phyloP scores from a whole-genome alignment of 1,284 basidiomycete species.

The Quambalaria eucalypti region DNA sequence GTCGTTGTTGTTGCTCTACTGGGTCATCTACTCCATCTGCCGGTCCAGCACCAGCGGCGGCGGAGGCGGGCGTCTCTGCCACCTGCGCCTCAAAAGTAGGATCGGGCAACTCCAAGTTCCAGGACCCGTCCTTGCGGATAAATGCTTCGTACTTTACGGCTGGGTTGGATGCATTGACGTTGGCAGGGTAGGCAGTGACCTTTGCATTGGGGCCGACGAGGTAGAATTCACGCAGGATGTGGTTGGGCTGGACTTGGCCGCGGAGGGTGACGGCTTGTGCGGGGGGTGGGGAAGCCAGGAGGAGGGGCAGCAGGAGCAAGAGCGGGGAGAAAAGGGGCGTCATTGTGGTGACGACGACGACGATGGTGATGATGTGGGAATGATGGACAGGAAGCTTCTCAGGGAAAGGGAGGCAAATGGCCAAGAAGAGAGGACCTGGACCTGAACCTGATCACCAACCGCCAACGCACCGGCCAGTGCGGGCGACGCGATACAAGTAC shows the following conservation, averaged over 20 bases:
- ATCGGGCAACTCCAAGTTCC: neutral
- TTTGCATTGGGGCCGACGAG: neutral
- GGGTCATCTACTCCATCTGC: neutral
- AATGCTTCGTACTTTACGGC: neutral
- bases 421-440: too few species aligned
- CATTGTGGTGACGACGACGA: too few species aligned
- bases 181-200: neutral
- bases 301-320: too few species aligned
- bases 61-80: neutral
- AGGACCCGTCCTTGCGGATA: neutral
- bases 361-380: too few species aligned
- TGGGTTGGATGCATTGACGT: neutral
- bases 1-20: neutral
- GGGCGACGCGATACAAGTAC: too few species aligned
- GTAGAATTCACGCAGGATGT: neutral
- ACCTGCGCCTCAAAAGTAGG: neutral
- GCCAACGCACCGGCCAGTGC: too few species aligned
- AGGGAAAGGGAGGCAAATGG: too few species aligned
- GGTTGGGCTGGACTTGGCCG: neutral
- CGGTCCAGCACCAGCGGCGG: neutral
- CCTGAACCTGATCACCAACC: too few species aligned
- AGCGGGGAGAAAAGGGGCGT: too few species aligned
- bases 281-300: too few species aligned
- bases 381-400: too few species aligned
- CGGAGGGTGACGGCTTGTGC: neutral